Evolutionary conservation across 2,329 filamentous ascomycete genomes (phyloP).

Genomic region (Penicillium oxalicum): DNA sequence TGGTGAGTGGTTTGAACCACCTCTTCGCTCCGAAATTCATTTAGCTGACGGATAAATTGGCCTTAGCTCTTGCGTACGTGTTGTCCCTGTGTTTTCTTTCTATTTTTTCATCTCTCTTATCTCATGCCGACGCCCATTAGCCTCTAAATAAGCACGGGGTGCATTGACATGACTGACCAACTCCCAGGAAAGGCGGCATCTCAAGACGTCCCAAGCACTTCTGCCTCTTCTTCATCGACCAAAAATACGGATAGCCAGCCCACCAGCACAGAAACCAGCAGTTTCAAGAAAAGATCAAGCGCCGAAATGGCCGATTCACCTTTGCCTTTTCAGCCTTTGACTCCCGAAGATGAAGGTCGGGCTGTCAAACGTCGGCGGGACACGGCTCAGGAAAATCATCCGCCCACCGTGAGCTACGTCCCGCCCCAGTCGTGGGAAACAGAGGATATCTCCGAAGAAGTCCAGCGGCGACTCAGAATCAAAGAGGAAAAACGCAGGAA

Average conservation of each 20-base stretch:
- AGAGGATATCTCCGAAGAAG: conserved; percentile 43
- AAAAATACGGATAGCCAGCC: conserved; percentile 1
- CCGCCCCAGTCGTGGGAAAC: conserved; percentile 24
- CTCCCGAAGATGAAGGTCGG: conserved; percentile 1
- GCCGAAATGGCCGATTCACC: conserved; percentile 3
- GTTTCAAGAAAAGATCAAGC: conserved; percentile 12
- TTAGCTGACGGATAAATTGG: conserved; percentile 2
- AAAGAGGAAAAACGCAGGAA: conserved; percentile 36
- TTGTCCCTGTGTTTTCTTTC: not conserved
- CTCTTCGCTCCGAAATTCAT: too few relatives aligned
- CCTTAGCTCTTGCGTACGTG: conserved; percentile 17
- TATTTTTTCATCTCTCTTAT: not conserved
- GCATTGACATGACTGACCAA: not conserved
- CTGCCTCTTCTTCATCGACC: not conserved
- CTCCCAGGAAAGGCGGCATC: not conserved
- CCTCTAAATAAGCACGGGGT: not conserved
- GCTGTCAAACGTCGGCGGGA: conserved; percentile 11
- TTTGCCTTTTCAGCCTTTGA: not conserved
- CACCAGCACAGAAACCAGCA: conserved; percentile 9
- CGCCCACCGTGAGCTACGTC: conserved; percentile 14
- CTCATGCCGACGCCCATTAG: not conserved
- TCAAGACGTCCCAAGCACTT: conserved; percentile 1
- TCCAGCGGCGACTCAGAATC: conserved; percentile 40
- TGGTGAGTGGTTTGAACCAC: conserved; percentile 25
- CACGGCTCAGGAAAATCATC: conserved; percentile 16